Evolutionary conservation across 179 eudicot genomes (phyloP), one percentile per base, ranked within the genome.

Genomic region (Silene coronaria): DNA sequence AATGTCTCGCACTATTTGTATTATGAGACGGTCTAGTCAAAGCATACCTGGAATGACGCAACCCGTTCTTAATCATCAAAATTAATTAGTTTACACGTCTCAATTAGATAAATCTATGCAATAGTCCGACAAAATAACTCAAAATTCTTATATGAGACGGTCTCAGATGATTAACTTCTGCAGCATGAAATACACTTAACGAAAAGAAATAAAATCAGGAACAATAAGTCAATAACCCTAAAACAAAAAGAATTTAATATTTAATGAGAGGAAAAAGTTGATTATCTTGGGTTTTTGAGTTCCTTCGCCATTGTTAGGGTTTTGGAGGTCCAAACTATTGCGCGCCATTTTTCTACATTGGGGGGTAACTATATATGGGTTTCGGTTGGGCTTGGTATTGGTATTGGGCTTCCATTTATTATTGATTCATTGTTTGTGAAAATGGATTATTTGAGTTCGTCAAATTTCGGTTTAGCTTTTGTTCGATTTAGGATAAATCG

Each of bases 251-350:
- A 36, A 9, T 3, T 3, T 65, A 77, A 42, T 63, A 32, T 62
- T 23, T 69, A 21, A 71, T 12, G 69, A 65, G 65, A 28, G 63
- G 51, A 4, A 7, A 23, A 3, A 26, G 72, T 94, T 91, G 46
- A 93, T 85, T 45, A 93, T 82, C 70, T 87, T 88, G 67, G 88
- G 88, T 76, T 89, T 82, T 45, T 78, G 57, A 53, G 13, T 28
- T 57, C 8, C 23, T 66, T 28, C 80, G 70, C 85, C 89, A 81
- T 79, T 81, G 78, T 38, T 82, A 77, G 82, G 82, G 84, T 78
- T 83, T 76, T 65, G 53, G 61, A 75, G 77, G 34, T 73, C 61
- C 16, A 21, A 27, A 11, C 3, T 21, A 0, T 2, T 7, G 34
- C 42, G 42, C 42, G 42, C 42, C 42, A 36, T 5, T 36, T 36